Evolutionary conservation across 768 basidiomycete genomes (phyloP), one percentile per base, ranked within the genome.

Genomic region (Lactifluus volemus): DNA sequence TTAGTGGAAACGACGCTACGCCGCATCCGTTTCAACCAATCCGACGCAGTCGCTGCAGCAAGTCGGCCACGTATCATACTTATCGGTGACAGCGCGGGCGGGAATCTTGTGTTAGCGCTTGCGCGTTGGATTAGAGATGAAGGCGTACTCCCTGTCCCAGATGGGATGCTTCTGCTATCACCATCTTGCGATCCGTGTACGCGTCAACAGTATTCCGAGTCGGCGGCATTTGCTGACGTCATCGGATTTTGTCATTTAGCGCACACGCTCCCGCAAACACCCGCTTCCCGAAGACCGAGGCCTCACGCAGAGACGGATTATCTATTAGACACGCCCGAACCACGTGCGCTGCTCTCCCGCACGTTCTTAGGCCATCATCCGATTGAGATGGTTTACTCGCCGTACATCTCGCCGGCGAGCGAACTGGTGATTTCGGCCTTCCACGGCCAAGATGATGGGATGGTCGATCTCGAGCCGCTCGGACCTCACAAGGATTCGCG

Each of bases 121-220:
- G 72, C 79, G 7, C 75, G 80, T 44, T 82, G 80, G 80, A 70
- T 82, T n/a, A 71, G 80, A 32, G 80, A 81, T 58, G 79, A 82
- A 65, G 75, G 73, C 9, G 65, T 73, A 14, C 68, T 82, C 0
- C 78, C 77, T 6, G 69, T 72, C 41, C 80, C 80, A 0, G 71
- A 79, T 56, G 80, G 77, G 2, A 68, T 82, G 21, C 68, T 81
- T 4, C 68, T 81, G 6, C 72, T 81, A 15, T 81, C 80, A 5
- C 74, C 73, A 0, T 73, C 73, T 4, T 75, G 73, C 53, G 73
- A 73, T 58, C 71, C 73, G 3, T 73, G 72, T 74, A 65, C 47
- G 70, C 51, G 36, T 3, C 50, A 17, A n/a, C 7, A 58, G 34
- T 12, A 47, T 12, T 15, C 34, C 49, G 69, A 1, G 68, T 70